Evolutionary conservation across 2,329 filamentous ascomycete genomes (phyloP).

Genomic region (Seiridium unicorne): DNA sequence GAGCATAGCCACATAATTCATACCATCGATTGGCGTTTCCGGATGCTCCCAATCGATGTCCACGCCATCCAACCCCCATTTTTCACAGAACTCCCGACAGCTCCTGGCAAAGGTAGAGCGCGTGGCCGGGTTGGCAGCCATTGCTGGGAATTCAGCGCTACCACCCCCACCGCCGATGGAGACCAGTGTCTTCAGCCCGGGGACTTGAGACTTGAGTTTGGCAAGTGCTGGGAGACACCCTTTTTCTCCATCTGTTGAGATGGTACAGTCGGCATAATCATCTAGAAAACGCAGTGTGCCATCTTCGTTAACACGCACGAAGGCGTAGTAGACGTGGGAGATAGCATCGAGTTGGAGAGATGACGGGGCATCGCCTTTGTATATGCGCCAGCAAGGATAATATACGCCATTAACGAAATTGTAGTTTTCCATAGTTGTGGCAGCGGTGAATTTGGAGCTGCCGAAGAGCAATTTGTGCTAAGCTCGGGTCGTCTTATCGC

Average conservation of each 20-base stretch:
- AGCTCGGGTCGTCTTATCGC: no score
- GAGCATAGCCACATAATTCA: slow-evolving; percentile 57
- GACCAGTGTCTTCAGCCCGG: slow-evolving; percentile 56
- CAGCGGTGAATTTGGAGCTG: no score
- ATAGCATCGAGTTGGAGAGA: slow-evolving; percentile 52
- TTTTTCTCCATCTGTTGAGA: slow-evolving; percentile 55
- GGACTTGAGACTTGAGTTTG: slow-evolving; percentile 55
- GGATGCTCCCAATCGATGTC: slow-evolving; percentile 73
- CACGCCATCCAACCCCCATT: slow-evolving; percentile 60
- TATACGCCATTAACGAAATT: slow-evolving; percentile 52
- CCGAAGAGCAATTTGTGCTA: no score
- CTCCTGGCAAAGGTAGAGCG: slow-evolving; percentile 55
- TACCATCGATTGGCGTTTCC: slow-evolving; percentile 47
- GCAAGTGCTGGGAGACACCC: slow-evolving; percentile 61
- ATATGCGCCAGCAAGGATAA: slow-evolving; percentile 60
- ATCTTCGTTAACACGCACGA: slow-evolving; percentile 43
- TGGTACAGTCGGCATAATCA: slow-evolving; percentile 61
- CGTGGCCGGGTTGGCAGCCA: slow-evolving; percentile 47
- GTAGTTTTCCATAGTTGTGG: not conserved
- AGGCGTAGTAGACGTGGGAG: slow-evolving; percentile 60
- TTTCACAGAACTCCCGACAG: slow-evolving; percentile 52
- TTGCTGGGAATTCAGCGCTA: slow-evolving; percentile 58
- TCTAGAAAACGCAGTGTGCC: slow-evolving; percentile 52
- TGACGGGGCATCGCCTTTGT: slow-evolving; percentile 52
- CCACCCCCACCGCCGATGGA: slow-evolving; percentile 65